phyloP scores from a whole-genome alignment of 352 stramenopile species.

The Globisporangium parvum region DNA sequence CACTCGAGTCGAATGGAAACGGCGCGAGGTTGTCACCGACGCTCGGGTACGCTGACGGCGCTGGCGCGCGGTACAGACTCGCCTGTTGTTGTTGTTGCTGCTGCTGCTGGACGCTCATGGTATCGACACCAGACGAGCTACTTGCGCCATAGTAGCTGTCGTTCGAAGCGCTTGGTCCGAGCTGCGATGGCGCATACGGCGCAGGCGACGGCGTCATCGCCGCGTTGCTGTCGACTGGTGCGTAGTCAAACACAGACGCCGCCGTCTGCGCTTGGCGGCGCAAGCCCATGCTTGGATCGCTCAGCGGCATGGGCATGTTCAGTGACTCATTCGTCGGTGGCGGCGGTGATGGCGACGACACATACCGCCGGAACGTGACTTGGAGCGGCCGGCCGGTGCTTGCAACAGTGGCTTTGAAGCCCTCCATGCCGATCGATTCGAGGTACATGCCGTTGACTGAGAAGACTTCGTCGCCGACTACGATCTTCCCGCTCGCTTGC shows the following conservation, averaged over 20 bases:
- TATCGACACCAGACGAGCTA: not conserved
- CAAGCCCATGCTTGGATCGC: not conserved
- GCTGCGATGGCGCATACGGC: not conserved
- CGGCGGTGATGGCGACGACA: slow-evolving; percentile 3
- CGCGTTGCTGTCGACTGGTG: not conserved
- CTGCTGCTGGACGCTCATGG: slow-evolving; percentile 2
- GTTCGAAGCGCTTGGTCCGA: not conserved
- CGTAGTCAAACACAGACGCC: slow-evolving; percentile 9
- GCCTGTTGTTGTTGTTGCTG: slow-evolving; percentile 6
- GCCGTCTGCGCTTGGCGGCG: slow-evolving; percentile 2
- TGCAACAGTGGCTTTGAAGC: slow-evolving; percentile 66
- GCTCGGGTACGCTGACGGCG: slow-evolving; percentile 3
- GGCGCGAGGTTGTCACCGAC: slow-evolving; percentile 18
- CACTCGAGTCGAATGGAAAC: slow-evolving; percentile 26
- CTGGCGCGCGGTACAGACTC: slow-evolving; percentile 8
- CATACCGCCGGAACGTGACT: slow-evolving; percentile 59
- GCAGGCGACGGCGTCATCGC: not conserved
- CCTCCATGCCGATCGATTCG: slow-evolving; percentile 72
- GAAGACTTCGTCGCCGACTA: slow-evolving; percentile 72
- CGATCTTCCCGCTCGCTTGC: slow-evolving; percentile 59
- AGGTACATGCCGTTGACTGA: slow-evolving; percentile 66
- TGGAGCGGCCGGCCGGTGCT: slow-evolving; percentile 51
- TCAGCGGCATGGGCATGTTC: not conserved
- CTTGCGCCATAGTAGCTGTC: not conserved
- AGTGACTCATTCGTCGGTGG: slow-evolving; percentile 2